A percentile compares a stretch with the other conserved stretches of the same genome.
Conservation (phyloP, 257 asterid species). For the Capsicum chinense region DNA sequence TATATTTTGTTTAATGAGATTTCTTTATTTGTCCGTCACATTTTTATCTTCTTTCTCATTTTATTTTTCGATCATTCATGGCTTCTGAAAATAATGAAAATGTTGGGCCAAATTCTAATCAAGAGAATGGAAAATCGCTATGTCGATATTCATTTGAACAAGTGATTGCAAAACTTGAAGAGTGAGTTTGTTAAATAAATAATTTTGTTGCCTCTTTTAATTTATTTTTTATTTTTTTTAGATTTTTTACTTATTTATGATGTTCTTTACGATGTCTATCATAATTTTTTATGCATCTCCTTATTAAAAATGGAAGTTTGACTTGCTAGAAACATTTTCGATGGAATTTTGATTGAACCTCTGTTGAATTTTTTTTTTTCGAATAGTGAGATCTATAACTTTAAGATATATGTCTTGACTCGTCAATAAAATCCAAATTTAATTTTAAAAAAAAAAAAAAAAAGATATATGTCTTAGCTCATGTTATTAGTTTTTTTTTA, state of each 20-base stretch:
- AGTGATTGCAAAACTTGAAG: not conserved
- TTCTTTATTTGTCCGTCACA: not conserved
- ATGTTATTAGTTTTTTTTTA: not conserved
- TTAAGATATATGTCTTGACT: too few relatives aligned
- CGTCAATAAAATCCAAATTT: too few relatives aligned
- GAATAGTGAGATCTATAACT: too few relatives aligned
- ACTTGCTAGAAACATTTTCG: not conserved
- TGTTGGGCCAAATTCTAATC: not conserved
- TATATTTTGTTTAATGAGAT: not conserved
- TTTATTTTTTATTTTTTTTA: not conserved
- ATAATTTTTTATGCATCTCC: not conserved
- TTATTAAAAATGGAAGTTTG: not conserved
- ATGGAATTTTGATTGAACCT: too few relatives aligned
- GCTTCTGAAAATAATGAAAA: not conserved
- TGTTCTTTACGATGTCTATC: not conserved
- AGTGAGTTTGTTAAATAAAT: not conserved
- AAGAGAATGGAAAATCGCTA: too few relatives aligned
- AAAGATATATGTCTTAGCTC: too few relatives aligned
- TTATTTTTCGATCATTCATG: not conserved
- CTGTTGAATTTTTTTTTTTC: too few relatives aligned
- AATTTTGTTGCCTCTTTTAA: not conserved
- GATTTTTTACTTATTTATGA: not conserved
- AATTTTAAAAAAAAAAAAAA: too few relatives aligned
- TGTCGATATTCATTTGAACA: not conserved
- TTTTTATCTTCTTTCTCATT: not conserved